Percentiles rank a stretch among this genome's conserved stretches.
Conservation (phyloP, 257 asterid species). For the Solanum megistacrolobum region DNA sequence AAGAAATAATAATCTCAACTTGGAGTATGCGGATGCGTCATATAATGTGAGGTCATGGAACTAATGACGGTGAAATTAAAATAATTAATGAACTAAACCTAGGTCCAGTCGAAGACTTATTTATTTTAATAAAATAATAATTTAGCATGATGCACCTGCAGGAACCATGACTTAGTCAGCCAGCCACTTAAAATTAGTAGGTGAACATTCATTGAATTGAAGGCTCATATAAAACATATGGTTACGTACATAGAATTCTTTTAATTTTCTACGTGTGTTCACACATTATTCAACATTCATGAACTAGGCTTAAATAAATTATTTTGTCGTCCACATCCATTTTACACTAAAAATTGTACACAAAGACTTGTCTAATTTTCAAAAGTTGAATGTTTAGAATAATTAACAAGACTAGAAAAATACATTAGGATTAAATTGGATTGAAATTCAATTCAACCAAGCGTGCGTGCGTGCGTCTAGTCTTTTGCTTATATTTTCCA, state of each 20-base stretch:
- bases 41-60: not conserved
- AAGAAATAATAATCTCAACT: not conserved
- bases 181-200: not conserved
- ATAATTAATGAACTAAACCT: not conserved
- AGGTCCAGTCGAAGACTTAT: not conserved
- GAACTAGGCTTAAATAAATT: not conserved
- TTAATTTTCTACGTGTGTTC: conserved; percentile 1
- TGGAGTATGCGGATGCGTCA: not conserved
- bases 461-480: not conserved
- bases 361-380: not conserved
- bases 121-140: not conserved
- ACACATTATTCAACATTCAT: not conserved
- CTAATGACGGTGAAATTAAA: not conserved
- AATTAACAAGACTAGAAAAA: not conserved
- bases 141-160: not conserved
- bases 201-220: conserved; percentile 16
- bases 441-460: conserved; percentile 1
- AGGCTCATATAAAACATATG: not conserved
- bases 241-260: not conserved
- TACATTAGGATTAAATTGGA: not conserved
- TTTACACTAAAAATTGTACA: not conserved
- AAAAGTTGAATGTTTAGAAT: not conserved
- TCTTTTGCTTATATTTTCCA: not conserved
- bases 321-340: not conserved
- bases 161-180: not conserved